These are phyloP conservation scores for Penicillium brasilianum DNA, from an alignment of 2,329 filamentous ascomycete species.

Conservation along the genomic window DNA sequence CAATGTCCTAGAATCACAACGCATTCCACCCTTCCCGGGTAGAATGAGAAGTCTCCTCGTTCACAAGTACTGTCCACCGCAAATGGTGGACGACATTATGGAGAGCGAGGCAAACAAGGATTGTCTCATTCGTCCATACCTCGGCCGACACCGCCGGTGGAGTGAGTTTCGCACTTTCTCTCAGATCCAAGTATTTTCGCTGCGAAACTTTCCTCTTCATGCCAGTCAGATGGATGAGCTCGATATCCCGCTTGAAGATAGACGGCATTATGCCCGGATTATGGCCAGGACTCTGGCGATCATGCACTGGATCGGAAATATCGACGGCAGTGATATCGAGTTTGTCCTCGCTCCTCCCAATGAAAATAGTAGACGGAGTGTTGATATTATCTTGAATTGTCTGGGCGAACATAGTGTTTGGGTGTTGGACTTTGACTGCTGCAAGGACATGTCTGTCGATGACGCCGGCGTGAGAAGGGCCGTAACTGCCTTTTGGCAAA, in stretches of 20 bases:
- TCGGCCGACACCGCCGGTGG: slow-evolving; percentile 47
- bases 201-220: slow-evolving; percentile 58
- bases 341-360: slow-evolving; percentile 54
- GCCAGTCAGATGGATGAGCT: slow-evolving; percentile 57
- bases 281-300: slow-evolving; percentile 59
- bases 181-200: slow-evolving; percentile 37
- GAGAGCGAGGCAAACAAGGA: slow-evolving; percentile 46
- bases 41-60: slow-evolving; percentile 37
- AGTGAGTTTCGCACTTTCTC: slow-evolving; percentile 17
- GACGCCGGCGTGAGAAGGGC: slow-evolving; percentile 48
- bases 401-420: slow-evolving; percentile 49
- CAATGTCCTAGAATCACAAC: slow-evolving; percentile 42
- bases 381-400: slow-evolving; percentile 9
- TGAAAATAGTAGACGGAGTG: not conserved
- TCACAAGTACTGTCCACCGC: slow-evolving; percentile 39
- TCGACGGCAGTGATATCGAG: slow-evolving; percentile 62
- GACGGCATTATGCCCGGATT: slow-evolving; percentile 43
- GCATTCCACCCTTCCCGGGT: slow-evolving; percentile 41
- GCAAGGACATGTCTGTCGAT: slow-evolving; percentile 46
- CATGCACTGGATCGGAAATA: slow-evolving; percentile 54
- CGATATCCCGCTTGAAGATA: slow-evolving; percentile 33
- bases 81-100: slow-evolving; percentile 33
- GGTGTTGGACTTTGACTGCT: slow-evolving; percentile 57
- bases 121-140: slow-evolving; percentile 57
- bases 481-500: slow-evolving; percentile 52